These are phyloP conservation scores for Casaregolazyma suthepensis DNA, from an alignment of 1,139 yeast genomes.

Conservation along the genomic window DNA sequence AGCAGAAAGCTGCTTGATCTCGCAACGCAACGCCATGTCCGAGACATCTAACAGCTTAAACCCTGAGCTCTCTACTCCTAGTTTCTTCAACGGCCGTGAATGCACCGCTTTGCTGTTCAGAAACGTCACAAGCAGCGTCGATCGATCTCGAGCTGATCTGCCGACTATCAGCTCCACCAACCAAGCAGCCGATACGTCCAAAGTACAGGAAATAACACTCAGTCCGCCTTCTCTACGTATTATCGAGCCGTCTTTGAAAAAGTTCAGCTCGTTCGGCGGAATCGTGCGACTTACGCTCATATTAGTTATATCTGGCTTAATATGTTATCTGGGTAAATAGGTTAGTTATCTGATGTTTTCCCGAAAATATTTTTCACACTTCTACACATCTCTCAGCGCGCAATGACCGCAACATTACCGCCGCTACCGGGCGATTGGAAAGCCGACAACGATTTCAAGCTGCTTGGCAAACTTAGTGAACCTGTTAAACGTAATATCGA, in stretches of 20 bases:
- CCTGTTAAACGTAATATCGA: slow-evolving; percentile 84
- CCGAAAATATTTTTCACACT: background rate
- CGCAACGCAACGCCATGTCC: background rate
- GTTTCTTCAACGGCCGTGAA: slow-evolving; percentile 22
- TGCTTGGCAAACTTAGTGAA: slow-evolving; percentile 41
- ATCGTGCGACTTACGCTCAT: slow-evolving; percentile 1
- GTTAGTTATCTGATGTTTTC: too few relatives aligned
- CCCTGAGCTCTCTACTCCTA: slow-evolving; percentile 23
- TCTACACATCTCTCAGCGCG: background rate
- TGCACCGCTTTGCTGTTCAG: slow-evolving; percentile 24
- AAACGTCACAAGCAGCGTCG: slow-evolving; percentile 18
- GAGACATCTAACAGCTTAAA: slow-evolving; percentile 28
- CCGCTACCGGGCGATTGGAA: slow-evolving; percentile 26
- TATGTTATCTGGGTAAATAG: too few relatives aligned
- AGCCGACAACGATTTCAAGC: slow-evolving; percentile 29
- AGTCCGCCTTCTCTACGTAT: slow-evolving; percentile 35
- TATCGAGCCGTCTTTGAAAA: slow-evolving; percentile 47
- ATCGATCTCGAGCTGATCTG: slow-evolving; percentile 6
- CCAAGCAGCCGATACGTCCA: slow-evolving; percentile 68
- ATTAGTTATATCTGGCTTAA: background rate
- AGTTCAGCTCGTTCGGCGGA: slow-evolving; percentile 42
- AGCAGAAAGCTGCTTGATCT: background rate
- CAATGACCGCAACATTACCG: slow-evolving; percentile 14
- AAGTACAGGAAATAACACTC: slow-evolving; percentile 48
- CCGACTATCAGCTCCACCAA: slow-evolving; percentile 40